These are phyloP conservation scores for Euphorbia schlechtendalii DNA, from an alignment of 441 rosid species.

Conservation along the genomic window DNA sequence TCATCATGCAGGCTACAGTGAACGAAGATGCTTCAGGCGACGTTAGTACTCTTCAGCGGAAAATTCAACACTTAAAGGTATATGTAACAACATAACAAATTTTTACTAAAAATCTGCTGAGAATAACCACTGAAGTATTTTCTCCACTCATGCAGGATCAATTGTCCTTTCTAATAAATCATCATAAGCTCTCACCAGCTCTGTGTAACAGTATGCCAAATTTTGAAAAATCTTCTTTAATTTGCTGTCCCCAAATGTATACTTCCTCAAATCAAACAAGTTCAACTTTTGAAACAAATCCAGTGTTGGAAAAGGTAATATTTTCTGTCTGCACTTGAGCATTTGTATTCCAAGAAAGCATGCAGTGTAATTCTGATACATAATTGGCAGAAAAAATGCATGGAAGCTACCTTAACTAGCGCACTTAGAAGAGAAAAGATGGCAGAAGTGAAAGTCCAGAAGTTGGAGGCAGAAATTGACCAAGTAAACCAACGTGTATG, in stretches of 20 bases:
- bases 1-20: constrained; percentile 68
- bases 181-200: constrained; percentile 40
- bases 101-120: constrained; percentile 19
- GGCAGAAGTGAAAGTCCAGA: constrained; percentile 44
- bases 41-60: constrained; percentile 69
- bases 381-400: constrained; percentile 34
- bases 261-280: constrained; percentile 29
- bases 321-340: constrained; percentile 17
- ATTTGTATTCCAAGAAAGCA: constrained; percentile 11
- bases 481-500: constrained; percentile 46
- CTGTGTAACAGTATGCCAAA: constrained; percentile 27
- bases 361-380: constrained; percentile 16
- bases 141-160: constrained; percentile 49
- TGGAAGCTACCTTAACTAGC: constrained; percentile 43
- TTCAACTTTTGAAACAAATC: constrained; percentile 21
- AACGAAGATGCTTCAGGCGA: constrained; percentile 97
- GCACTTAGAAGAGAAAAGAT: constrained; percentile 65
- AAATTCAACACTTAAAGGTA: constrained; percentile 81
- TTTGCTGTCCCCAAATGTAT: constrained; percentile 21
- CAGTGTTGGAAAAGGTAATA: constrained; percentile 41
- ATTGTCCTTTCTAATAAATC: constrained; percentile 51
- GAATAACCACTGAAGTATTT: constrained; percentile 20
- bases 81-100: constrained; percentile 6
- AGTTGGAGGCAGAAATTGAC: constrained; percentile 58
- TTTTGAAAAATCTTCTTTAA: constrained; percentile 34